Conservation (phyloP, 345 rosid species). For the Rubroshorea leprosula region DNA sequence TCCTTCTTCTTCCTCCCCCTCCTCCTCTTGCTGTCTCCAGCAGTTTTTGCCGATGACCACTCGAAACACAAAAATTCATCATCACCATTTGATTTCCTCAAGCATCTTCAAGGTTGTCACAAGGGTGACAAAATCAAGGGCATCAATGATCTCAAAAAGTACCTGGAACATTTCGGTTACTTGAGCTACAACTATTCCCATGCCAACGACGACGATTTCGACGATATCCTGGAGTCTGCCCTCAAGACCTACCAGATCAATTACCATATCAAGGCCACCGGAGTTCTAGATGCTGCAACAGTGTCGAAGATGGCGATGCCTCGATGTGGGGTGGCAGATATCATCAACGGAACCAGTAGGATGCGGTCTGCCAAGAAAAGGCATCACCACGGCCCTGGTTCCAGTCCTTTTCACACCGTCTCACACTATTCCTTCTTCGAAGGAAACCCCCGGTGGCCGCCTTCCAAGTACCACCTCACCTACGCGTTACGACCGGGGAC, state of each 20-base stretch:
- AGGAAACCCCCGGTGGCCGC: slow-evolving; percentile 26
- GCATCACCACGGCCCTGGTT: neutral
- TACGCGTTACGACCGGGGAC: slow-evolving; percentile 22
- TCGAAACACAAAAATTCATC: neutral
- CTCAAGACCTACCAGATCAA: slow-evolving; percentile 17
- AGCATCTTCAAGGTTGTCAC: slow-evolving; percentile 6
- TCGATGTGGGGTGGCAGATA: slow-evolving; percentile 6
- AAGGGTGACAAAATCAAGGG: slow-evolving; percentile 28
- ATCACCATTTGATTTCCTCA: neutral
- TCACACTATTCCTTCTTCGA: neutral
- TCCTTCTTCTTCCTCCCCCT: neutral
- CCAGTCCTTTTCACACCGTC: neutral
- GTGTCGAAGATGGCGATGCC: slow-evolving; percentile 8
- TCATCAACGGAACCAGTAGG: slow-evolving; percentile 13
- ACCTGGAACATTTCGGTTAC: slow-evolving; percentile 31
- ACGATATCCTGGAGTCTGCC: slow-evolving; percentile 14
- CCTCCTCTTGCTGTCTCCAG: neutral
- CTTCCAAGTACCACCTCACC: slow-evolving; percentile 21
- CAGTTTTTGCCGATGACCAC: neutral
- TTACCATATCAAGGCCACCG: slow-evolving; percentile 13
- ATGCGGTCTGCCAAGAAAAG: neutral
- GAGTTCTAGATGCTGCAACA: slow-evolving; percentile 4
- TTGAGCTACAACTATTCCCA: slow-evolving; percentile 6
- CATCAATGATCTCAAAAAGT: slow-evolving; percentile 24
- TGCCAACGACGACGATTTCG: slow-evolving; percentile 7